These are phyloP conservation scores for Aureobasidium lini DNA, from an alignment of 2,329 filamentous ascomycete genomes.

Conservation along the genomic window DNA sequence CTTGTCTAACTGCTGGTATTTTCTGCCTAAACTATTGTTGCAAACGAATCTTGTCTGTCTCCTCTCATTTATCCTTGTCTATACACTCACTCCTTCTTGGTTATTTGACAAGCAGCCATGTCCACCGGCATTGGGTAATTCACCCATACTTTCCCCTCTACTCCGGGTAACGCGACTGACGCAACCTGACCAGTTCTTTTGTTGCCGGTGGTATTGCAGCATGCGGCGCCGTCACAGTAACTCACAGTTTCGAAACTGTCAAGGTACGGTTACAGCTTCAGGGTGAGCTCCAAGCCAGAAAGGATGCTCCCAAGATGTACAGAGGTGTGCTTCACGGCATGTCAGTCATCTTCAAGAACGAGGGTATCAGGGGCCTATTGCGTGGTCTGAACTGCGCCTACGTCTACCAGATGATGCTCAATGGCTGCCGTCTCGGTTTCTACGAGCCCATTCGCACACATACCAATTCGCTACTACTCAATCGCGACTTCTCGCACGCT, in stretches of 20 bases:
- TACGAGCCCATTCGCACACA: slow-evolving; percentile 85
- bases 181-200: slow-evolving; percentile 57
- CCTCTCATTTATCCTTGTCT: neutral
- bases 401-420: slow-evolving; percentile 91
- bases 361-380: slow-evolving; percentile 78
- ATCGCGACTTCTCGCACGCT: slow-evolving; percentile 56
- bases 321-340: slow-evolving; percentile 87
- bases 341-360: slow-evolving; percentile 80
- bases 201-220: slow-evolving; percentile 93
- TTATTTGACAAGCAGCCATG: slow-evolving; percentile 25
- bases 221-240: slow-evolving; percentile 94
- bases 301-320: slow-evolving; percentile 80
- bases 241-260: slow-evolving; percentile 96
- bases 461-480: slow-evolving; percentile 42
- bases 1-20: neutral
- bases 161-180: neutral
- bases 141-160: neutral
- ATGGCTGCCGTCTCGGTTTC: slow-evolving; percentile 93
- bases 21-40: neutral
- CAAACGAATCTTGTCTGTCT: neutral
- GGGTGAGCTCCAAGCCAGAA: slow-evolving; percentile 84
- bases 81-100: neutral
- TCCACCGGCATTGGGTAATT: slow-evolving; percentile 42
- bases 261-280: slow-evolving; percentile 98
- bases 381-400: slow-evolving; percentile 88